Base-by-base conservation (phyloP, 352 stramenopile species). In the Peronospora belbahrii region DNA sequence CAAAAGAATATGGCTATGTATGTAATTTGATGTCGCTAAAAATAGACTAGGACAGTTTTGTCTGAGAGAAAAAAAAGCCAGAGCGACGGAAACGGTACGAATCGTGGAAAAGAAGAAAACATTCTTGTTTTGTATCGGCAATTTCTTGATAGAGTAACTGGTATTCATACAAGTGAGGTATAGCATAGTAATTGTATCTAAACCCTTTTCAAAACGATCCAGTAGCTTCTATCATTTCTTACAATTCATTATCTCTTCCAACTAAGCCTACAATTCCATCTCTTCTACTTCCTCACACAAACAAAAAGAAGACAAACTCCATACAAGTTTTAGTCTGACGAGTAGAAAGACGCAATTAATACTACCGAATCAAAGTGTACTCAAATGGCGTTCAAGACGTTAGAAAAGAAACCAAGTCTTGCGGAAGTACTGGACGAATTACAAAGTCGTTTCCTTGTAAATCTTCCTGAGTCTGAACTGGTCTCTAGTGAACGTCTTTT, bases 351-450 rank as follows among this genome's bases (percentile, higher is more conserved):
- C n/a, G n/a, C n/a, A n/a, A n/a, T n/a, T n/a, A n/a, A n/a, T n/a
- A n/a, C n/a, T n/a, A n/a, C n/a, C n/a, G n/a, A n/a, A n/a, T n/a
- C n/a, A n/a, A n/a, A n/a, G n/a, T n/a, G n/a, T n/a, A n/a, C n/a
- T n/a, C n/a, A n/a, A 58, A 59, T 59, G 55, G 62, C 47, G 45
- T 56, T 42, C 27, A 56, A 55, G 42, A 44, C 46, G 48, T 65
- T 48, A 36, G 67, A 74, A 52, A 66, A 63, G 47, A 65, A 66
- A 51, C 77, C 77, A 10, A 70, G 63, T 48, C 73, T 91, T 65
- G 65, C 82, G n/a, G 89, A 97, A 51, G 85, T 95, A 27, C 85
- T 98, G 68, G 93, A 97, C 74, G 93, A 98, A 60, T 77, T 98
- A 32, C 90, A 97, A 68, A 97, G 85, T 32, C 82, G 90, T 25